Evolutionary conservation across 2,329 filamentous ascomycete genomes (phyloP), one percentile per base, ranked within the genome.

Genomic region (Phialophora verrucosa): DNA sequence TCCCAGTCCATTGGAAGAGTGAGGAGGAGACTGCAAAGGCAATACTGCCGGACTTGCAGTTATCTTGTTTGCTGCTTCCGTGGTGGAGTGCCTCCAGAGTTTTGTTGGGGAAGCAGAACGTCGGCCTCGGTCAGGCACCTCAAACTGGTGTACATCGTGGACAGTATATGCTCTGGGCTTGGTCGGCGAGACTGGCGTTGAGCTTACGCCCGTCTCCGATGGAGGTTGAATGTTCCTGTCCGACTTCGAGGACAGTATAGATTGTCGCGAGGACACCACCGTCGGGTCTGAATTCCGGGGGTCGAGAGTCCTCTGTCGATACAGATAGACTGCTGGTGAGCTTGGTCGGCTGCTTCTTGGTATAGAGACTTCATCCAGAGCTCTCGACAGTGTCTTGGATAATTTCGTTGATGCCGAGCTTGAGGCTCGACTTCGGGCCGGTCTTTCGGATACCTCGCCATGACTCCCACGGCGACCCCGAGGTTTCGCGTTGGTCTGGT

Each of bases 401-500:
- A 69, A 59, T 57, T 62, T 66, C 59, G 62, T 32, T 25, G 69
- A 71, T 7, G 67, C 67, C 4, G 68, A 64, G 44, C 67, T 71
- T 14, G 69, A 69, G 10, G 69, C 63, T 58, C 69, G 62, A 32
- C 66, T 70, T 25, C 63, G 62, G 35, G 55, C 49, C 14, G 67
- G 69, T 38, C 56, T 67, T 17, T 71, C 69, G 11, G 63, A 62
- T 14, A 54, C 25, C 47, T 69, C 69, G 38, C 63, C 59, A 20
- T 65, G 51, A 49, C 63, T 66, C 10, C 68, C 68, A 29, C 62
- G 60, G 7, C 69, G 63, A 10, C 68, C 66, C 27, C 69, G 55
- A 11, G 67, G 67, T 51, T 68, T 70, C 1, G 67, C 67, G 44
- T 51, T 69, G 12, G 69, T 71, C 47, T 66, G 69, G 60, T 68